Evolutionary conservation across 2,329 filamentous ascomycete species (phyloP).

Genomic region (Colletotrichum liriopes): DNA sequence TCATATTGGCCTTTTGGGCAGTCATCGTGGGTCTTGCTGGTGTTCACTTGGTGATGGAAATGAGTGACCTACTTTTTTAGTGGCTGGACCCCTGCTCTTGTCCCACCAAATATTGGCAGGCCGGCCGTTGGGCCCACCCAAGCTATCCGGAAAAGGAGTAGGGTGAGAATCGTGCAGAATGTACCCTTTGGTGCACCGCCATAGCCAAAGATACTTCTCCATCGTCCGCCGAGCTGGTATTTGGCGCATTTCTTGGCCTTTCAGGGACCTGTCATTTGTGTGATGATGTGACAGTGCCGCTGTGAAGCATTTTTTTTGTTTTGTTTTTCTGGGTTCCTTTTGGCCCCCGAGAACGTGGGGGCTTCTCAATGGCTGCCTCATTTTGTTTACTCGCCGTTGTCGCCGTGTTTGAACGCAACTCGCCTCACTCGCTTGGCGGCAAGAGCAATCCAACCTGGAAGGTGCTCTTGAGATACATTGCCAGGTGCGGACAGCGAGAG

Average conservation of each 20-base stretch:
- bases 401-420: conserved; percentile 2
- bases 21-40: conserved; percentile 29
- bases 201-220: neutral
- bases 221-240: conserved; percentile 17
- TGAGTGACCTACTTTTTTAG: conserved; percentile 27
- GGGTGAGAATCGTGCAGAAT: neutral
- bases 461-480: neutral
- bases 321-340: neutral
- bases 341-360: conserved; percentile 28
- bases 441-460: neutral
- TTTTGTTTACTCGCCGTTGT: neutral
- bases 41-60: conserved; percentile 44
- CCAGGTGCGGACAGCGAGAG: neutral
- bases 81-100: conserved; percentile 29
- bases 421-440: neutral
- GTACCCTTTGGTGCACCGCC: neutral
- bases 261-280: conserved; percentile 22
- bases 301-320: neutral
- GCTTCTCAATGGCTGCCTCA: conserved; percentile 31
- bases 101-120: conserved; percentile 15
- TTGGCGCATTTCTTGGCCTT: neutral
- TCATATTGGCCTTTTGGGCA: conserved; percentile 1
- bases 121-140: conserved; percentile 14
- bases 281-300: neutral
- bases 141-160: neutral